These are phyloP conservation scores for Exserohilum turcica DNA, from an alignment of 2,329 filamentous ascomycete genomes.

Conservation along the genomic window DNA sequence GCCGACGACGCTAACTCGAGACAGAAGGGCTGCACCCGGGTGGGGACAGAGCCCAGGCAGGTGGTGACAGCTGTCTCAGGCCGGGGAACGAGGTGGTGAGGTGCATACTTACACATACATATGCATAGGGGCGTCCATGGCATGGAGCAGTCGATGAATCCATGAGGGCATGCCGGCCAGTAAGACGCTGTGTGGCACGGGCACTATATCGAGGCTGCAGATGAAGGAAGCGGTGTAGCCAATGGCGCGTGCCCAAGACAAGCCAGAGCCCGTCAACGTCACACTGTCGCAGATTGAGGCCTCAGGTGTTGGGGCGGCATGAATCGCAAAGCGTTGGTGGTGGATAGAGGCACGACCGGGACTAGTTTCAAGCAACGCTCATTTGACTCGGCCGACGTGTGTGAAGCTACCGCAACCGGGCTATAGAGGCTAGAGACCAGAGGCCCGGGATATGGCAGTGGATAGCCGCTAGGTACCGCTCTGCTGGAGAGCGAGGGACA, in stretches of 20 bases:
- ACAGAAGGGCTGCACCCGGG: background rate
- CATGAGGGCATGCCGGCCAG: background rate
- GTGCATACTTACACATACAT: too few relatives aligned
- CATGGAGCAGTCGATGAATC: background rate
- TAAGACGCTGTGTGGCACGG: background rate
- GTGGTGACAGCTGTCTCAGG: background rate
- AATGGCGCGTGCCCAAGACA: background rate
- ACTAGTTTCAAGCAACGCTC: background rate
- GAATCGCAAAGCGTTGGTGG: background rate
- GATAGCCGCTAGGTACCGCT: slow-evolving; percentile 7
- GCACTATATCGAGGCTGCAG: background rate
- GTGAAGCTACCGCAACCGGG: too few relatives aligned
- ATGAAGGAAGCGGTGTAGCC: background rate
- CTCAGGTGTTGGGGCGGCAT: background rate
- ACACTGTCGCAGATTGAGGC: slow-evolving; percentile 3
- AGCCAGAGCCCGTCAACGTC: background rate
- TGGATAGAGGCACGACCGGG: background rate
- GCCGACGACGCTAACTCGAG: slow-evolving; percentile 1
- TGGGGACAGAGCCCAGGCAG: background rate
- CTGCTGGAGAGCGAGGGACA: slow-evolving; percentile 1
- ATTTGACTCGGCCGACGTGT: background rate
- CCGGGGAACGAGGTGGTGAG: background rate
- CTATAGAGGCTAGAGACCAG: slow-evolving; percentile 7
- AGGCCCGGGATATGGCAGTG: background rate
- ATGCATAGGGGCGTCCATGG: slow-evolving; percentile 2